Base-by-base conservation (phyloP, 441 rosid species). In the Eruca vesicaria region DNA sequence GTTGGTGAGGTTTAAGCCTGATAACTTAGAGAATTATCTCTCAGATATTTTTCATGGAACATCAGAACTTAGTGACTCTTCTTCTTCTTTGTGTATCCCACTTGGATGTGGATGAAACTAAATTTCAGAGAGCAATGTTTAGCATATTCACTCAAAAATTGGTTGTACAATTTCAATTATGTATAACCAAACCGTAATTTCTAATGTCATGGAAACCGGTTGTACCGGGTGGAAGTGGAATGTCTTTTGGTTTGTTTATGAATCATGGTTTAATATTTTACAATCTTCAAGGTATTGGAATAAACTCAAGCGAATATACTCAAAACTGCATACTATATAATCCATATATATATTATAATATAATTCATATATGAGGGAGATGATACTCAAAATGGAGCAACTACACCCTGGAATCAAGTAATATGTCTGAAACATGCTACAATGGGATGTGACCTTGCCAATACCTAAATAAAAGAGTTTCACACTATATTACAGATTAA, bases 11-110 rank as follows among this genome's bases (percentile, higher is more conserved):
- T 75, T 83, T 45, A 69, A 76, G 35, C 88, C 88, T 2, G 86
- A 84, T 55, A 88, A 82, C 61, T 68, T 91, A 71, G 85, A 43
- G 66, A 87, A 83, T 23, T 81, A 77, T 74, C 76, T 91, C 57
- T 83, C 91, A 10, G 81, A 81, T 67, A 23, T 91, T 72, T 88
- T 85, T 71, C 91, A 75, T 18, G 89, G 87, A 41, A 68, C 78
- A 65, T 62, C 71, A 26, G 58, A 78, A 43, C 78, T 81, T 62
- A 7, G 74, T 67, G 26, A 79, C 52, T 59, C 74, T 33, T 48
- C 66, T 64, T 64, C 72, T 23, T 66, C 75, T 15, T 52, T 79
- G 1, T 74, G 78, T 58, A 35, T 62, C 50, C 67, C 82, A 11
- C 64, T 65, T 33, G 73, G 81, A 66, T 73, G 86, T 68, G 75